A percentile compares a stretch with the other conserved stretches of the same genome.
Conservation (phyloP, 805 yeast genomes). For the Metschnikowia lochheadii region DNA sequence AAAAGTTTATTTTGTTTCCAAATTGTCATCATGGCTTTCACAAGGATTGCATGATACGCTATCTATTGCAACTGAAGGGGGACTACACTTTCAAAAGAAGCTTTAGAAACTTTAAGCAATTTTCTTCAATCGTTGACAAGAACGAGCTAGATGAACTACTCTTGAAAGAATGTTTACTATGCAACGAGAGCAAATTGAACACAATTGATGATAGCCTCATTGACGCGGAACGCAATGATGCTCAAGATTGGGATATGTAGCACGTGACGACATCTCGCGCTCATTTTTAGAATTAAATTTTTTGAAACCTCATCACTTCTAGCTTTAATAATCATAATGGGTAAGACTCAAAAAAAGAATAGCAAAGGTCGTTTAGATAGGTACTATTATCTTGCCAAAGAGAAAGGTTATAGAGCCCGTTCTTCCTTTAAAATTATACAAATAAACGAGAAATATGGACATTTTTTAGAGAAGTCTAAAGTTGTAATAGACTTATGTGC, state of each 20-base stretch:
- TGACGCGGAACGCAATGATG: slow-evolving; percentile 30
- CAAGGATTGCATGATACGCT: slow-evolving; percentile 74
- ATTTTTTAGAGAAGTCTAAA: slow-evolving; percentile 87
- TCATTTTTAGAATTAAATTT: slow-evolving; percentile 3
- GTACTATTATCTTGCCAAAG: slow-evolving; percentile 94
- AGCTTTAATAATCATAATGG: slow-evolving; percentile 45
- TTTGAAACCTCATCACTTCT: slow-evolving; percentile 9
- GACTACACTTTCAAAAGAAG: slow-evolving; percentile 64
- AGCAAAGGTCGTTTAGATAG: slow-evolving; percentile 99
- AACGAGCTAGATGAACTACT: slow-evolving; percentile 57
- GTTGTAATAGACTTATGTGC: slow-evolving; percentile 98
- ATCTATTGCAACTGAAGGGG: slow-evolving; percentile 52
- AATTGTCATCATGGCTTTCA: slow-evolving; percentile 85
- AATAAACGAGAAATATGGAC: slow-evolving; percentile 94
- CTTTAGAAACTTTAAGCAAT: slow-evolving; percentile 51
- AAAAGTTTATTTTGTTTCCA: slow-evolving; percentile 78
- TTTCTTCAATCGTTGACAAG: slow-evolving; percentile 36
- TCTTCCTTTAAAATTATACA: slow-evolving; percentile 93
- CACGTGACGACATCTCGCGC: slow-evolving; percentile 14
- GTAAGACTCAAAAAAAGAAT: slow-evolving; percentile 88
- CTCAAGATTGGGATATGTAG: slow-evolving; percentile 14
- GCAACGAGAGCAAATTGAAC: slow-evolving; percentile 70
- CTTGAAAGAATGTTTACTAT: slow-evolving; percentile 64
- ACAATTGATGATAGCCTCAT: slow-evolving; percentile 61
- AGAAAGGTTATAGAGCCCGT: slow-evolving; percentile 98